phyloP scores from a whole-genome alignment of 257 asterid species.

The Leptodermis oblonga region DNA sequence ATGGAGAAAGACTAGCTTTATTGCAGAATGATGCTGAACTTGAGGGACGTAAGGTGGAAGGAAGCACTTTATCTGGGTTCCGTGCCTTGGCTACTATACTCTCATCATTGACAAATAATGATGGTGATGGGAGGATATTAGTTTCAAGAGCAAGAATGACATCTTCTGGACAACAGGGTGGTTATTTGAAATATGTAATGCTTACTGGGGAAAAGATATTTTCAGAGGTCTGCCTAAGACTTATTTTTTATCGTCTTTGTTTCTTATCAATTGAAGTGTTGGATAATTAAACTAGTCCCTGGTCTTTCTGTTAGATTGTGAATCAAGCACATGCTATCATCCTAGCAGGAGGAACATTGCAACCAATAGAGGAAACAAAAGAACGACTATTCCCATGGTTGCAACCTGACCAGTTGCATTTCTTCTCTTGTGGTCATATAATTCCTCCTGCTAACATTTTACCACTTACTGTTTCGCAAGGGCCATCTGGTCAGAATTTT shows the following conservation, averaged over 20 bases:
- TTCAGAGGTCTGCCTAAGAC: conserved; percentile 62
- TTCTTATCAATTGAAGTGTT: neutral
- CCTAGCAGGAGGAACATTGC: conserved; percentile 94
- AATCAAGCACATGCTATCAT: conserved; percentile 83
- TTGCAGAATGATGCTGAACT: conserved; percentile 29
- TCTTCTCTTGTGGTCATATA: conserved; percentile 91
- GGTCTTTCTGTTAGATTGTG: conserved; percentile 38
- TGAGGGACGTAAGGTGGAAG: conserved; percentile 39
- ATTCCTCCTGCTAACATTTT: conserved; percentile 79
- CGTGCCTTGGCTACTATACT: conserved; percentile 62
- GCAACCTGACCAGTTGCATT: conserved; percentile 45
- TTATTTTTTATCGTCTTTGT: neutral
- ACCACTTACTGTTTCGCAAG: conserved; percentile 76
- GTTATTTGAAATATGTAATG: conserved; percentile 86
- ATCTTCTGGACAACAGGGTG: conserved; percentile 48
- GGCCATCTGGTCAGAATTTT: conserved; percentile 74
- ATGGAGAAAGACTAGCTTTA: conserved; percentile 59
- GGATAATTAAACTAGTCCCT: conserved; percentile 1
- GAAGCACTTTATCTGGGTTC: conserved; percentile 75
- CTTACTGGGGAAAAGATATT: conserved; percentile 93
- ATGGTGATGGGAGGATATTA: conserved; percentile 77
- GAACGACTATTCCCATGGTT: conserved; percentile 82
- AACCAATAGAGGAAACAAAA: conserved; percentile 92
- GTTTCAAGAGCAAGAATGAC: conserved; percentile 48
- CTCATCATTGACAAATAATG: conserved; percentile 65